Evolutionary conservation across 345 rosid species (phyloP).

Genomic region (Gossypium ekmanianum): DNA sequence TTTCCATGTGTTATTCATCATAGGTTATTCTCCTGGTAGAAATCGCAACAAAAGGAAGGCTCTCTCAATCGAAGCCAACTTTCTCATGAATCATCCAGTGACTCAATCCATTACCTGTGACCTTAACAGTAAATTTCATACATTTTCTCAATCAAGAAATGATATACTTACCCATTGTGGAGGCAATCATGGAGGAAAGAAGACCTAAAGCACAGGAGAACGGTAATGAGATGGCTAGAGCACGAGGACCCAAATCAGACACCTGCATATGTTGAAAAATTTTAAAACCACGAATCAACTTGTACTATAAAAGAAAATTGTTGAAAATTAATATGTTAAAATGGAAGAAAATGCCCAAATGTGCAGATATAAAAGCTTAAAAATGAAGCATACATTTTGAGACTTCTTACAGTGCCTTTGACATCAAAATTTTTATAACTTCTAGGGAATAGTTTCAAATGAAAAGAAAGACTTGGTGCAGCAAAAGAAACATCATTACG

Average conservation of each 20-base stretch:
- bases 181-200: slow-evolving; percentile 4
- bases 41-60: too few species aligned
- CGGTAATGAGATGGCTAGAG: slow-evolving; percentile 15
- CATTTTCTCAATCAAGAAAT: background rate
- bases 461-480: background rate
- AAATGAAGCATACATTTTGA: background rate
- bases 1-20: too few species aligned
- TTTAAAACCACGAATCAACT: background rate
- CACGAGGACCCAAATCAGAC: slow-evolving; percentile 5
- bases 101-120: too few species aligned
- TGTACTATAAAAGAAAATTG: background rate
- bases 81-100: too few species aligned
- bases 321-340: background rate
- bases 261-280: background rate
- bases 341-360: slow-evolving; percentile 8
- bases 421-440: background rate
- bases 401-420: background rate
- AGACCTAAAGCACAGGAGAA: slow-evolving; percentile 14
- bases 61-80: too few species aligned
- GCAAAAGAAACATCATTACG: background rate
- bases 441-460: background rate
- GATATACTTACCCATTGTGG: slow-evolving; percentile 9
- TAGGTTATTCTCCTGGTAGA: too few species aligned
- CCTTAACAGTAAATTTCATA: too few species aligned
- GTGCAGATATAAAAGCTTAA: background rate